Evolutionary conservation across 108 stramenopile genomes (phyloP).

Genomic region (Epipyxis sp.): DNA sequence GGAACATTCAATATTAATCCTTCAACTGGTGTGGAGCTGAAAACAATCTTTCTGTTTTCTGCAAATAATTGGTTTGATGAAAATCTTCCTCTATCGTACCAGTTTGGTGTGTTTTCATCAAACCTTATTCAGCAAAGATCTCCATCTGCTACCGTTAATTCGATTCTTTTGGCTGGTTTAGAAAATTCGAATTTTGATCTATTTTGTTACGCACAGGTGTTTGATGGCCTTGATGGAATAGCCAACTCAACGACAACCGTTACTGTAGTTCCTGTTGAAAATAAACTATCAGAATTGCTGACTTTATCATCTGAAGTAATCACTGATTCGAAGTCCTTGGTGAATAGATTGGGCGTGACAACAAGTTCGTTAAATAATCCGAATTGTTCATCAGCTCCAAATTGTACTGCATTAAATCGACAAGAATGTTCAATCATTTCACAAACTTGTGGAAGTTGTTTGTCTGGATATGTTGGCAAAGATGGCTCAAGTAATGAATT

Average conservation of each 20-base stretch:
- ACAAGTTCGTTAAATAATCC: background rate
- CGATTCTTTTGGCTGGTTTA: too few relatives aligned
- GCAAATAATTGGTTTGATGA: background rate
- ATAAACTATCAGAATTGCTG: too few relatives aligned
- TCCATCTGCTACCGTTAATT: too few relatives aligned
- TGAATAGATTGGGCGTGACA: background rate
- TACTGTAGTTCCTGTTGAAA: too few relatives aligned
- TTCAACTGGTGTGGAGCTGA: background rate
- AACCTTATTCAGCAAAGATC: too few relatives aligned
- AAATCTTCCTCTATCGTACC: conserved; percentile 20
- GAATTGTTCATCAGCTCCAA: background rate
- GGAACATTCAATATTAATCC: background rate
- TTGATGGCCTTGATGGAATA: too few relatives aligned
- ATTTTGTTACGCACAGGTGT: too few relatives aligned
- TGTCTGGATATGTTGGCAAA: background rate
- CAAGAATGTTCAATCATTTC: background rate
- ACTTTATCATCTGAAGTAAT: too few relatives aligned
- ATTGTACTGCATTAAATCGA: conserved; percentile 9
- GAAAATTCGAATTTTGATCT: too few relatives aligned
- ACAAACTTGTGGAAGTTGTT: conserved; percentile 18
- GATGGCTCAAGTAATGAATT: too few relatives aligned
- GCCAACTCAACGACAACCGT: too few relatives aligned
- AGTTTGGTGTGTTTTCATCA: conserved; percentile 4
- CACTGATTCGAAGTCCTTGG: too few relatives aligned
- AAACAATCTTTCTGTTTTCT: background rate